Evolutionary conservation across 2,329 filamentous ascomycete species (phyloP).

Genomic region (Ophiosphaerella herpotricha): DNA sequence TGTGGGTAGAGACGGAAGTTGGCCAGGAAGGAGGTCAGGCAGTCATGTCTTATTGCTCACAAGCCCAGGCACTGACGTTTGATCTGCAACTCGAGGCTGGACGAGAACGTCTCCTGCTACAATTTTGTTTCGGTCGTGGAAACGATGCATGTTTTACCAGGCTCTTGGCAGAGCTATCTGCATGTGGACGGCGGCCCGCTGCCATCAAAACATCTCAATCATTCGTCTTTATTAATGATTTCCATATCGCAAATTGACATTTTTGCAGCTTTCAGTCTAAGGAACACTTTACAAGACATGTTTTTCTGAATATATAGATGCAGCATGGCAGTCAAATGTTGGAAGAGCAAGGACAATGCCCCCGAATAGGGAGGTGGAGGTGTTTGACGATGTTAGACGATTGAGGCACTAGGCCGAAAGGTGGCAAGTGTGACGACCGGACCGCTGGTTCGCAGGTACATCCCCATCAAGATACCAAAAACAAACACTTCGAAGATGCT

Average conservation of each 20-base stretch:
- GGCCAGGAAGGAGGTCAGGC: slow-evolving; percentile 15
- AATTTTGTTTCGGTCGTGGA: slow-evolving; percentile 33
- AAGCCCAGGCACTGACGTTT: slow-evolving; percentile 16
- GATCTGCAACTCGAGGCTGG: slow-evolving; percentile 13
- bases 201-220: background rate
- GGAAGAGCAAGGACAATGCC: no score
- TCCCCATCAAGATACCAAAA: no score
- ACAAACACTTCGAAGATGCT: no score
- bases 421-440: background rate
- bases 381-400: background rate
- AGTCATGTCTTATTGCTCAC: slow-evolving; percentile 13
- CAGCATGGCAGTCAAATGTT: no score
- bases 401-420: background rate
- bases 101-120: slow-evolving; percentile 19
- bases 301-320: no score
- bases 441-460: background rate
- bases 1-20: slow-evolving; percentile 1
- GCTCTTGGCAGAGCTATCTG: slow-evolving; percentile 1
- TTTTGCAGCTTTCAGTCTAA: no score
- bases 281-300: no score
- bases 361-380: background rate
- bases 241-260: no score
- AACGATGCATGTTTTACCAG: slow-evolving; percentile 29
- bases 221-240: background rate
- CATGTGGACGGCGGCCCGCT: background rate